These are phyloP conservation scores for Nymphaea colorata DNA, from an alignment of 164 flowering plant genomes.

Conservation along the genomic window DNA sequence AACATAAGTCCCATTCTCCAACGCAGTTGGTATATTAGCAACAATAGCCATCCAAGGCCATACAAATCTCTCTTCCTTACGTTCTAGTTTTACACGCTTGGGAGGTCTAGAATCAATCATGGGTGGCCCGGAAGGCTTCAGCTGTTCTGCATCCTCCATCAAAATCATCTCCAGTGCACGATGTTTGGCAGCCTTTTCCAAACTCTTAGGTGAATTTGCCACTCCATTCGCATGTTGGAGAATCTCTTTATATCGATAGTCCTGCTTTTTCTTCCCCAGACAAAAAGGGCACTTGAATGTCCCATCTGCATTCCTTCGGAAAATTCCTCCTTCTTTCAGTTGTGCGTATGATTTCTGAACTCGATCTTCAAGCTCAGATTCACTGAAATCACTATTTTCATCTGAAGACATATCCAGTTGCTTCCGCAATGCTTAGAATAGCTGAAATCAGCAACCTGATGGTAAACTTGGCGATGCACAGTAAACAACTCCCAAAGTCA, in stretches of 20 bases:
- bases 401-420: constrained; percentile 44
- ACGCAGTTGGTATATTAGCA: constrained; percentile 8
- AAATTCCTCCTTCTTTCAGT: constrained; percentile 29
- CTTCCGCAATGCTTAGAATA: neutral
- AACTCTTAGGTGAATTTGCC: constrained; percentile 48
- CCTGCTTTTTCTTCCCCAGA: constrained; percentile 81
- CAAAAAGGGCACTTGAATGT: constrained; percentile 78
- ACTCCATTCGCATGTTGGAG: constrained; percentile 79
- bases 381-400: constrained; percentile 74
- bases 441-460: too few species aligned
- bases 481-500: too few species aligned
- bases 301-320: constrained; percentile 33
- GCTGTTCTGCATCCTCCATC: constrained; percentile 32
- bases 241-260: constrained; percentile 62
- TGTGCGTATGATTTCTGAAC: constrained; percentile 45
- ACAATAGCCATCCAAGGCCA: constrained; percentile 13
- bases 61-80: constrained; percentile 7
- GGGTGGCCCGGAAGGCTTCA: neutral
- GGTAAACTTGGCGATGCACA: too few species aligned
- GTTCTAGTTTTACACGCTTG: neutral
- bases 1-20: constrained; percentile 5
- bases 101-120: neutral
- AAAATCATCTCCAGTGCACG: constrained; percentile 62
- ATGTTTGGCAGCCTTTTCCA: constrained; percentile 65
- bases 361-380: constrained; percentile 59